These are phyloP conservation scores for Oryza meyeriana DNA, from an alignment of 176 grass and related monocot genomes.

Conservation along the genomic window DNA sequence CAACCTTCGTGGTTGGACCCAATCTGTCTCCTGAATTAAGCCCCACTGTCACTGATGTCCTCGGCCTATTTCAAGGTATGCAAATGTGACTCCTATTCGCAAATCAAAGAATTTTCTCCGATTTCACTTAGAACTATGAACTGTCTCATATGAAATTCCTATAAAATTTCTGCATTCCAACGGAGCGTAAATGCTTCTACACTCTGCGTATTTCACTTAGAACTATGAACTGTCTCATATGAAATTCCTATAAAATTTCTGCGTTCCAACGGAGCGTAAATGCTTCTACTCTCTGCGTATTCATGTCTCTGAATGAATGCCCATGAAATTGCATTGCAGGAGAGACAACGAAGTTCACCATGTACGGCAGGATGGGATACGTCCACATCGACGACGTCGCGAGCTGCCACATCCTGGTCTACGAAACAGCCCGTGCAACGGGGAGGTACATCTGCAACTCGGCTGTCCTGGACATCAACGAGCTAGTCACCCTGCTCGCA, in stretches of 20 bases:
- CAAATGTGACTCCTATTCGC: background rate
- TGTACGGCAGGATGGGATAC: conserved; percentile 84
- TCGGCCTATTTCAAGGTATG: conserved; percentile 71
- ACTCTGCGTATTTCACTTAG: background rate
- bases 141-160: background rate
- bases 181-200: background rate
- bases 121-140: background rate
- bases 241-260: background rate
- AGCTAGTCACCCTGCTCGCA: conserved; percentile 44
- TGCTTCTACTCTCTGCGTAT: background rate
- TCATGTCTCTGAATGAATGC: background rate
- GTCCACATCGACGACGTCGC: conserved; percentile 89
- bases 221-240: background rate
- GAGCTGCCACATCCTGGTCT: conserved; percentile 77
- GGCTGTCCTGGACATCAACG: conserved; percentile 49
- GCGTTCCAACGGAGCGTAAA: background rate
- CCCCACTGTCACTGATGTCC: conserved; percentile 54
- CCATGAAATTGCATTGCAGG: conserved; percentile 33
- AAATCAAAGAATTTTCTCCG: background rate
- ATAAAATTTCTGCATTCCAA: background rate
- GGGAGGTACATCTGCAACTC: conserved; percentile 91
- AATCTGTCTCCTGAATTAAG: conserved; percentile 54
- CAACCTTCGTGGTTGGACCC: conserved; percentile 71
- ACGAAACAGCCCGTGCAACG: conserved; percentile 47
- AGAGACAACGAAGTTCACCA: conserved; percentile 60